Percentiles rank a stretch among this genome's conserved stretches.
These are phyloP conservation scores for Coleophoma cylindrospora DNA, from an alignment of 2,329 filamentous ascomycete species.

Conservation along the genomic window DNA sequence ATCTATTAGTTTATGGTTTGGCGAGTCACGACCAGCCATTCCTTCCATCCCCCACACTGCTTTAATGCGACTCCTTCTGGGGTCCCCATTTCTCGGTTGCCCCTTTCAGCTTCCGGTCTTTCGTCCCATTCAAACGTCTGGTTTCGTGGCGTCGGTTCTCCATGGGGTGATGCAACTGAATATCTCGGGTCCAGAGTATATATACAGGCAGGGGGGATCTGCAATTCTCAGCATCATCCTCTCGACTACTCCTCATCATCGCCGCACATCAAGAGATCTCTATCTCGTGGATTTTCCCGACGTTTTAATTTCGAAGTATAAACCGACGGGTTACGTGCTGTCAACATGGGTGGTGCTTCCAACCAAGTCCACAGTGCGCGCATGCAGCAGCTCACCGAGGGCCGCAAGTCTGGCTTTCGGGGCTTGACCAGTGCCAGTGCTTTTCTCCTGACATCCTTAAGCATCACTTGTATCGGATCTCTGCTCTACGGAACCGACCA, in stretches of 20 bases:
- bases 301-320: neutral
- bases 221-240: no score
- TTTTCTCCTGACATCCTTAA: neutral
- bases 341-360: neutral
- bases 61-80: no score
- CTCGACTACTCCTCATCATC: no score
- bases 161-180: neutral
- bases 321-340: neutral
- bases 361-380: constrained; percentile 1
- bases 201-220: neutral
- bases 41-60: no score
- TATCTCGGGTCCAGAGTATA: no score
- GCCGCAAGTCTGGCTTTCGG: constrained; percentile 1
- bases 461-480: constrained; percentile 33
- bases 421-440: constrained; percentile 1
- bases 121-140: no score
- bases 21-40: no score
- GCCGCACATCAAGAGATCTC: no score
- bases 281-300: no score
- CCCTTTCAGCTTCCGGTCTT: no score
- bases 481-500: constrained; percentile 38
- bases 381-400: constrained; percentile 2
- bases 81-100: no score
- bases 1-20: no score
- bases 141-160: neutral